These are phyloP conservation scores for Orbilia javanica DNA, from an alignment of 2,329 filamentous ascomycete species.

Conservation along the genomic window DNA sequence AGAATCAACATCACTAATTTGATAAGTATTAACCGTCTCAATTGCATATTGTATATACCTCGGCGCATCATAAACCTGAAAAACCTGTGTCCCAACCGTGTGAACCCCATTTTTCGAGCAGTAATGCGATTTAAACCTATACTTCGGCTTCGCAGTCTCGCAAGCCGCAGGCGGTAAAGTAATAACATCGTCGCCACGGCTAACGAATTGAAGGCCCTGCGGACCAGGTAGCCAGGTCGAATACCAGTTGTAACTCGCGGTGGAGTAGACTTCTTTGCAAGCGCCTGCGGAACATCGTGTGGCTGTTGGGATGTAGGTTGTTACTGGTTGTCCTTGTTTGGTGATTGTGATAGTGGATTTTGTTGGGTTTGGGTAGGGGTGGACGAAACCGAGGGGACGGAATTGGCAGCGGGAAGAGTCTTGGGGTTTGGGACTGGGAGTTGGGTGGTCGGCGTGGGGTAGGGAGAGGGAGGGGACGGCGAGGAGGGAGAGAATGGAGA, in stretches of 20 bases:
- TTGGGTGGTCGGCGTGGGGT: background rate
- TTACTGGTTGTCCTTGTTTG: constrained; percentile 4
- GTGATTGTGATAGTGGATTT: constrained; percentile 14
- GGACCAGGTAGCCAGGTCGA: constrained; percentile 6
- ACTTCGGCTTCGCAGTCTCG: background rate
- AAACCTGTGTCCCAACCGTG: background rate
- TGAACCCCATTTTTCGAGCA: constrained; percentile 3
- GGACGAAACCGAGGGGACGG: background rate
- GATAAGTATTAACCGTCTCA: background rate
- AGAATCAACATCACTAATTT: background rate
- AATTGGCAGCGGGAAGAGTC: background rate
- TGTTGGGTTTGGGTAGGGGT: background rate
- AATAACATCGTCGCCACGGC: background rate
- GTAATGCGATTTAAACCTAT: background rate
- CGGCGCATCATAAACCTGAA: constrained; percentile 6
- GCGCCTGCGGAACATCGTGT: background rate
- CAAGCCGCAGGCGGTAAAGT: background rate
- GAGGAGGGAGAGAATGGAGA: background rate
- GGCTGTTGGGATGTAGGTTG: background rate
- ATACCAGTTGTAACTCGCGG: constrained; percentile 5
- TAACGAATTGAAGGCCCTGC: background rate
- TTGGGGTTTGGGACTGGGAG: background rate
- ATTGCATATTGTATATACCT: background rate
- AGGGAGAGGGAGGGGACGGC: constrained; percentile 4
- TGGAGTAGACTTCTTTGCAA: constrained; percentile 3